phyloP scores from a whole-genome alignment of 345 rosid species.

The Salix purpurea region DNA sequence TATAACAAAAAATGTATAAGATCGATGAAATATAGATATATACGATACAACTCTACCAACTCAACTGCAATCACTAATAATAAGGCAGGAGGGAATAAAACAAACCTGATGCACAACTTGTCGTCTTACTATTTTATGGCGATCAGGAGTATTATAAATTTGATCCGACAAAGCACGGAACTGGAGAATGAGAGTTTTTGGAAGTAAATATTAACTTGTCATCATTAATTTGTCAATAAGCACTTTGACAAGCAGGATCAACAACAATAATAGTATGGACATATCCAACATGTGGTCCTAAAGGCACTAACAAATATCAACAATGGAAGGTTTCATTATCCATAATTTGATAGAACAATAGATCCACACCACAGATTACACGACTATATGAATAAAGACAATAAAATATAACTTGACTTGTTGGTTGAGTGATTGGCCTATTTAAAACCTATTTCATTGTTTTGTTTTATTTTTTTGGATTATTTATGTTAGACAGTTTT shows the following conservation, averaged over 20 bases:
- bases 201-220: background rate
- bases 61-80: background rate
- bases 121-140: slow-evolving; percentile 55
- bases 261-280: background rate
- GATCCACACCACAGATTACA: no score
- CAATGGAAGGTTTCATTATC: background rate
- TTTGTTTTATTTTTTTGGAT: background rate
- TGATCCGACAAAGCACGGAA: slow-evolving; percentile 81
- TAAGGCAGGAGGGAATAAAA: slow-evolving; percentile 2
- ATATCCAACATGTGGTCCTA: background rate
- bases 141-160: slow-evolving; percentile 51
- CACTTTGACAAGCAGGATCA: background rate
- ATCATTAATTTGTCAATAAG: background rate
- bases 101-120: slow-evolving; percentile 64
- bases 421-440: background rate
- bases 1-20: slow-evolving; percentile 7
- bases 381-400: no score
- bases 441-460: no score
- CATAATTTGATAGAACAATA: background rate
- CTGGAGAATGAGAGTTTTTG: slow-evolving; percentile 31
- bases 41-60: background rate
- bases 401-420: no score
- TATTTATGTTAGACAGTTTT: background rate
- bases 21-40: background rate
- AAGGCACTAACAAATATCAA: background rate